phyloP scores from a whole-genome alignment of 257 asterid genomes.

The Eucommia ulmoides region DNA sequence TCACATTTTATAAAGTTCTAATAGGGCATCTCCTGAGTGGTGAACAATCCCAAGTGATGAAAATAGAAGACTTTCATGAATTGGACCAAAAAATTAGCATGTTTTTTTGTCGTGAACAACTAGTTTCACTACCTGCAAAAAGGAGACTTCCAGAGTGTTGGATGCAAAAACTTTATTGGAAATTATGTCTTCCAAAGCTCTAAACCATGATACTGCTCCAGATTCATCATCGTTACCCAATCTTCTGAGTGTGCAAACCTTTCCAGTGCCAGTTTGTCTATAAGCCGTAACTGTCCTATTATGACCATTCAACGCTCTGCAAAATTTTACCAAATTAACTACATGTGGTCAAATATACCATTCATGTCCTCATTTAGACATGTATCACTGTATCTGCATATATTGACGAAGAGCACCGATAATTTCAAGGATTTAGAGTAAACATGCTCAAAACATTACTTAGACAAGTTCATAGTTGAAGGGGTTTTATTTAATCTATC shows the following conservation, averaged over 20 bases:
- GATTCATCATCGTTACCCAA: conserved; percentile 64
- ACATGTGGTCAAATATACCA: conserved; percentile 1
- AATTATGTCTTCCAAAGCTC: conserved; percentile 79
- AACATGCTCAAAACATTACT: neutral
- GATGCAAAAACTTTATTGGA: conserved; percentile 32
- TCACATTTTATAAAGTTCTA: no score
- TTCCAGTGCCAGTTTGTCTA: conserved; percentile 94
- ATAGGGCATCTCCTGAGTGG: no score
- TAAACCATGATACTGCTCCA: conserved; percentile 82
- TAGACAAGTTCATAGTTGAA: neutral
- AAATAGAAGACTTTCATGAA: neutral
- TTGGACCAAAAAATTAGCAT: neutral
- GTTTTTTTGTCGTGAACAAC: neutral
- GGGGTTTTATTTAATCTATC: no score
- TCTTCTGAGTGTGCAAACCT: conserved; percentile 74
- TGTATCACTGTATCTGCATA: neutral
- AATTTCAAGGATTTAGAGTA: neutral
- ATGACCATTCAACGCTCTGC: conserved; percentile 84
- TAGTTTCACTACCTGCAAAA: conserved; percentile 50
- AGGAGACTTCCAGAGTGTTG: conserved; percentile 64
- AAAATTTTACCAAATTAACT: conserved; percentile 14
- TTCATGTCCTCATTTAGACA: no score
- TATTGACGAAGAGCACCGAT: neutral
- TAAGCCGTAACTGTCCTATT: conserved; percentile 90
- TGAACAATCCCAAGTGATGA: neutral